Base-by-base conservation (phyloP, 805 yeast species). In the Candida sakaeoensis region DNA sequence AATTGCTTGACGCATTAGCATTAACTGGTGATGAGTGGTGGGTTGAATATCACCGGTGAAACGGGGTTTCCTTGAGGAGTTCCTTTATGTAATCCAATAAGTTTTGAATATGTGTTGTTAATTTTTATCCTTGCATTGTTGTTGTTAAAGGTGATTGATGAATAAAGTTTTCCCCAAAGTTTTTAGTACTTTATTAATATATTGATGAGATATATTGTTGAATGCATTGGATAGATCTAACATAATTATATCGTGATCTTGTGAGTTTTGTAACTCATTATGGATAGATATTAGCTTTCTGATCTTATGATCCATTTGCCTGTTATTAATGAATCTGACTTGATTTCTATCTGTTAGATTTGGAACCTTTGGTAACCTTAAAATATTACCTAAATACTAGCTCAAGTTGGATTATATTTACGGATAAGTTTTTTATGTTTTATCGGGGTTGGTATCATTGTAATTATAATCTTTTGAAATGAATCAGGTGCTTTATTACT, bases 181-280 rank as follows among this genome's bases (percentile, higher is more conserved):
- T 93, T 60, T 98, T 28, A 84, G 91, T 8, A 77, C 93, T 58
- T 93, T 89, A 57, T 71, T 93, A 44, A 75, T 87, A 1, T 75
- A 79, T 43, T 65, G 93, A 36, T 81, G 95, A 54, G 81, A 78
- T 41, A 79, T 90, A 47, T 84, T 90, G 57, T 23, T 23, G 26
- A 23, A 23, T 8, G 26, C 26, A 23, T 23, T 23, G 12, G 26
- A 23, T 23, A 23, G 12, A 12, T 23, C 26, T 23, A 23, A 8
- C 26, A 23, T 8, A 23, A 23, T 8, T 8, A 23, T 23, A 12
- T 23, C 26, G 26, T 23, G 12, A 8, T 23, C 26, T 8, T 8
- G 26, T 8, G 8, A 8, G 8, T 23, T 12, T 23, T 23, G 8
- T 8, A 23, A 8, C 10, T 8, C 12, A 8, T 23, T 8, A 23